Base-by-base conservation (phyloP, 78 protist species). In the Planoprotostelium fungivorum region DNA sequence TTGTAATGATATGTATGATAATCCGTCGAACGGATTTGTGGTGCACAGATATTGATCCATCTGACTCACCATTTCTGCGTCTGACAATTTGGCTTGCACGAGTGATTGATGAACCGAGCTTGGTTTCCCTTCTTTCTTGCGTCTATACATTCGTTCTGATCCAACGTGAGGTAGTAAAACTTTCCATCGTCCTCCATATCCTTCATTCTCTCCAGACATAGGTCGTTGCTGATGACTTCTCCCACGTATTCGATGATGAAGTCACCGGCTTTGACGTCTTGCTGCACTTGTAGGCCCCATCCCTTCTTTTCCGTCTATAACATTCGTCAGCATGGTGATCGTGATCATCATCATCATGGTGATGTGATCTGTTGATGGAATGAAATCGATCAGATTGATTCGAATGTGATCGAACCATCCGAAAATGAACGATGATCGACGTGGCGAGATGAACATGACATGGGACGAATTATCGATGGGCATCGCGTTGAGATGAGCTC, bases 221-320 rank as follows among this genome's bases (percentile, higher is more conserved):
- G 83, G 16, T 28, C 29, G 34, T 38, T 35, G 35, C 38, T 39
- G 28, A 96, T 93, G 16, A 96, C 95, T 23, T 96, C 98, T 28
- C 98, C 98, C 38, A 90, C 88, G 85, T 96, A 96, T 88, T 96
- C 98, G 28, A 90, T 88, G 35, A 96, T 37, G 51, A 96, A 90
- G 28, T 85, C 39, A 1, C 93, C 91, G 25, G 86, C 84, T 0
- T 36, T 31, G 25, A 94, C 85, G 23, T 92, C 83, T 38, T 87
- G 37, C 31, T n/a, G 34, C 9, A 94, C 39, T 28, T 35, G 86
- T 34, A 96, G 86, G 29, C 97, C 97, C 94, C 94, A 91, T 5
- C 97, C 97, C 36, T 95, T 92, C 35, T 35, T 31, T 31, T 87
- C 90, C 0, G 97, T 88, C 90, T 95, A 38, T 9, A 87, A 35